These are phyloP conservation scores for Thielaviopsis musarum DNA, from an alignment of 2,329 filamentous ascomycete species.

Conservation along the genomic window DNA sequence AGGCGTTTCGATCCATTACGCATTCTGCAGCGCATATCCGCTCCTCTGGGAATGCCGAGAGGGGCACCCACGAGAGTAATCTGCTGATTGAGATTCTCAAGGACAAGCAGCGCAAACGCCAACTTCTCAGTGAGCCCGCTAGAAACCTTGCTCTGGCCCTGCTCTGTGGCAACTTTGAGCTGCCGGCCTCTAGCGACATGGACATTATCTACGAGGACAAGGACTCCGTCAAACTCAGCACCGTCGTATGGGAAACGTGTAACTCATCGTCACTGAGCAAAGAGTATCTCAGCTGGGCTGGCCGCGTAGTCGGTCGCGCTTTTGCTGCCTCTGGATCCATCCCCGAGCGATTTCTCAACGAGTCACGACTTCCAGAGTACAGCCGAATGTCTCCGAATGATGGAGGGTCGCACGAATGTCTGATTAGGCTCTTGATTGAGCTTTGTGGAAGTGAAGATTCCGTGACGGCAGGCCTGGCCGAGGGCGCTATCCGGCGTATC, in stretches of 20 bases:
- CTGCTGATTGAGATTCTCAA: slow-evolving; percentile 65
- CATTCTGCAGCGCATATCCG: slow-evolving; percentile 51
- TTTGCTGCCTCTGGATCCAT: slow-evolving; percentile 63
- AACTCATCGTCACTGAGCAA: slow-evolving; percentile 43
- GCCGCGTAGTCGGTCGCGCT: slow-evolving; percentile 64
- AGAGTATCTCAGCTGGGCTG: slow-evolving; percentile 71
- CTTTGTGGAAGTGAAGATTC: slow-evolving; percentile 42
- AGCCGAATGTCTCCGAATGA: slow-evolving; percentile 27
- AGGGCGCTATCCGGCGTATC: slow-evolving; percentile 39
- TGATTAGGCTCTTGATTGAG: slow-evolving; percentile 44
- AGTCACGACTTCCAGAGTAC: slow-evolving; percentile 38
- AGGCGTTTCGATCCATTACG: slow-evolving; percentile 48
- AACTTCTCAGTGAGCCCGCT: slow-evolving; percentile 54
- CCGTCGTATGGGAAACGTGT: slow-evolving; percentile 63
- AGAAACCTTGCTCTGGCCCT: slow-evolving; percentile 53
- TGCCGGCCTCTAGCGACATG: slow-evolving; percentile 22
- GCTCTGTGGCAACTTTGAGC: slow-evolving; percentile 58
- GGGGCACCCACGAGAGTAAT: slow-evolving; percentile 57
- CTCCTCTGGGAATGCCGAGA: slow-evolving; percentile 50
- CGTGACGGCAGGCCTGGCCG: slow-evolving; percentile 39
- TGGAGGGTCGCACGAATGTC: slow-evolving; percentile 42
- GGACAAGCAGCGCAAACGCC: slow-evolving; percentile 45
- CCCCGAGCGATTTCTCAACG: slow-evolving; percentile 40
- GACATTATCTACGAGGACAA: slow-evolving; percentile 56
- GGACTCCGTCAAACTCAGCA: slow-evolving; percentile 42